phyloP scores from a whole-genome alignment of 208 protist species.

The Herpetomonas muscarum region DNA sequence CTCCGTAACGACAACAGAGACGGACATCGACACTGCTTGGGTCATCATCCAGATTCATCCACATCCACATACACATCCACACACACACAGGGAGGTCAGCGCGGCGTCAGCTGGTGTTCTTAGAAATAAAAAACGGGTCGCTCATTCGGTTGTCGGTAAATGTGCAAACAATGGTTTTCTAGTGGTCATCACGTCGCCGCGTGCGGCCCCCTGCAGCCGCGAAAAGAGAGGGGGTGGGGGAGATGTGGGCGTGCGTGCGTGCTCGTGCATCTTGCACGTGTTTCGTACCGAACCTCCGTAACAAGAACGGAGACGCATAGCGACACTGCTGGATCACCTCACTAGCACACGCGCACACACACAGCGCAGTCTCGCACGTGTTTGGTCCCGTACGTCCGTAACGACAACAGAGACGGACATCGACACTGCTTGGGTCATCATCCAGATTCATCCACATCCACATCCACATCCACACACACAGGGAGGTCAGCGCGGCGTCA shows the following conservation, averaged over 20 bases:
- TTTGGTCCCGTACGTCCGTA: background rate
- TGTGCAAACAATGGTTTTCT: conserved; percentile 1
- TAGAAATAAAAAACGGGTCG: background rate
- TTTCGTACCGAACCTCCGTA: background rate
- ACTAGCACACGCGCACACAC: no score
- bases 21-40: conserved; percentile 2
- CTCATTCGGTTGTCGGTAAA: background rate
- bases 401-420: conserved; percentile 9
- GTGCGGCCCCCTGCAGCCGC: no score
- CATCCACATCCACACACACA: background rate
- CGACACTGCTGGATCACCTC: no score
- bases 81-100: background rate
- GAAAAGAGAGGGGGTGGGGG: no score
- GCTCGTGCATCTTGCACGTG: background rate
- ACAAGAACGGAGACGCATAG: no score
- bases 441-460: background rate
- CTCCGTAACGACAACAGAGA: conserved; percentile 8
- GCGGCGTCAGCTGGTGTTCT: background rate
- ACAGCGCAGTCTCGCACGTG: background rate
- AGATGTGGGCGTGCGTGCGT: no score
- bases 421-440: conserved; percentile 2
- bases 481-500: background rate
- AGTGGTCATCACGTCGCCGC: no score
- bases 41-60: background rate
- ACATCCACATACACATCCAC: background rate